Percentiles rank a stretch among this genome's conserved stretches.
Conservation (phyloP, 805 yeast species). For the Nakazawaea ernobii region DNA sequence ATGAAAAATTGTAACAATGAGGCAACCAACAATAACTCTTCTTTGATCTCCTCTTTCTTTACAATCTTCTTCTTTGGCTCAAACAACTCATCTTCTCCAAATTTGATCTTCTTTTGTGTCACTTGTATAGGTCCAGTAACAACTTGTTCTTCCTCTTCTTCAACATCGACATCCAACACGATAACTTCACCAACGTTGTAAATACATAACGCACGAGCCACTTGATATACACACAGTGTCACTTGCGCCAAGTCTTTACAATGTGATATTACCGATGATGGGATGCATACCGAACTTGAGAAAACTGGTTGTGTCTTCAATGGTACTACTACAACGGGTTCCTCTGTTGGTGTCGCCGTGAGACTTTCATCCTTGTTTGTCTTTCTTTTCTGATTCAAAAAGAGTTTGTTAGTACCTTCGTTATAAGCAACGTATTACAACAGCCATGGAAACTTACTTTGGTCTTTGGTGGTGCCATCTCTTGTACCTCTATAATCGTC, state of each 20-base stretch:
- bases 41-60: conserved; percentile 19
- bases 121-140: conserved; percentile 19
- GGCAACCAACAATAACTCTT: conserved; percentile 51
- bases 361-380: neutral
- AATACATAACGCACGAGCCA: conserved; percentile 68
- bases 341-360: neutral
- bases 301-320: neutral
- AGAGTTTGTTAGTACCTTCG: neutral
- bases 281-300: conserved; percentile 49
- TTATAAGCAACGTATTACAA: no score
- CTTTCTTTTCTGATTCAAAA: neutral
- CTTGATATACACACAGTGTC: conserved; percentile 68
- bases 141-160: conserved; percentile 16
- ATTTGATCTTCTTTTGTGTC: conserved; percentile 14
- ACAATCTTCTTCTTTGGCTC: conserved; percentile 14
- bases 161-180: conserved; percentile 48
- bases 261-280: conserved; percentile 54
- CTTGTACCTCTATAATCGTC: neutral
- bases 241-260: conserved; percentile 65
- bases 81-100: conserved; percentile 16
- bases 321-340: neutral
- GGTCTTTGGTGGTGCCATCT: neutral
- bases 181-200: conserved; percentile 73
- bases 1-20: conserved; percentile 71
- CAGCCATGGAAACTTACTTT: no score